phyloP scores from a whole-genome alignment of 2,329 filamentous ascomycete genomes.

The Catunica adiposa region DNA sequence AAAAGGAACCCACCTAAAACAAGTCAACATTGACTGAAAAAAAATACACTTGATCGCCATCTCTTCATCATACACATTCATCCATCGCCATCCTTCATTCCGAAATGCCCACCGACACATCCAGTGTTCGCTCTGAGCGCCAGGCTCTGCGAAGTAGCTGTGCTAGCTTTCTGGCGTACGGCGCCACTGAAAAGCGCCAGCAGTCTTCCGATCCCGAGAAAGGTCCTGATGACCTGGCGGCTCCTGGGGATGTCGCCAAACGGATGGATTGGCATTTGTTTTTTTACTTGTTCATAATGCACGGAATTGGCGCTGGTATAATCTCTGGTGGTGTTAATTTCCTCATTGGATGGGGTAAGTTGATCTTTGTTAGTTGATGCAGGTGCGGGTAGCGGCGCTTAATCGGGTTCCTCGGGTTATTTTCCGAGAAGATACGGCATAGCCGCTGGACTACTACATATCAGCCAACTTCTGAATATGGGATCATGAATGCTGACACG shows the following conservation, averaged over 20 bases:
- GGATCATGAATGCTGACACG: not conserved
- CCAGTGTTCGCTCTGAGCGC: not conserved
- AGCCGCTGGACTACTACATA: no score
- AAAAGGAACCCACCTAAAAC: no score
- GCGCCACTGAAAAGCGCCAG: not conserved
- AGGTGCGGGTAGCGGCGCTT: not conserved
- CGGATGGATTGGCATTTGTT: not conserved
- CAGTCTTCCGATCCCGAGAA: not conserved
- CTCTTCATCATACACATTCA: not conserved
- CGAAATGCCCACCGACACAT: not conserved
- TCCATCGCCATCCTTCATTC: not conserved
- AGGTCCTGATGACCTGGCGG: not conserved
- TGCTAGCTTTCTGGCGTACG: not conserved
- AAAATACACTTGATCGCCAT: no score
- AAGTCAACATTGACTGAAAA: no score
- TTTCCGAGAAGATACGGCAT: not conserved
- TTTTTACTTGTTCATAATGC: conserved; percentile 31
- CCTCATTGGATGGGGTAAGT: conserved; percentile 32
- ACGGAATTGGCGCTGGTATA: conserved; percentile 31
- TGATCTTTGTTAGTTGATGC: conserved; percentile 1
- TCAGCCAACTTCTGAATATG: not conserved
- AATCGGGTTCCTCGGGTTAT: not conserved
- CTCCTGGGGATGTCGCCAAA: not conserved
- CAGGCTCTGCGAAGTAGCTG: not conserved
- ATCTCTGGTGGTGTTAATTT: conserved; percentile 36